Base-by-base conservation (phyloP, 306 rosid genomes). In the Fragaria vesca region DNA sequence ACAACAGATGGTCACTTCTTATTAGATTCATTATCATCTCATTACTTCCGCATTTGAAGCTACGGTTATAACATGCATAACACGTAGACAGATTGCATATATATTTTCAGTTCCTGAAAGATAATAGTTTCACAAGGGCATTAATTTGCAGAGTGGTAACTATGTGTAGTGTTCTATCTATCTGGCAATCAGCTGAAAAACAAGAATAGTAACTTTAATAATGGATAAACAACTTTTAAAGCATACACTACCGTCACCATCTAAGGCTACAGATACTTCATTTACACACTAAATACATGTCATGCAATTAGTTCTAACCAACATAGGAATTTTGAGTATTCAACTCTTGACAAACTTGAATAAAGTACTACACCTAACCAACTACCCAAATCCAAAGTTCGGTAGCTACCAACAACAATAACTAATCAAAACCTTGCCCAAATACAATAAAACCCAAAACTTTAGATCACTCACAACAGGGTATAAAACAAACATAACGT, bases 231-330 rank as follows among this genome's bases (percentile, higher is more conserved):
- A 75, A 58, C 21, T 60, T 60, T 26, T 60, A 32, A 58, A 38
- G 26, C 61, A 28, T 48, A 65, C 48, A 65, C 62, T 32, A 71
- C 30, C 36, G 47, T 71, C 75, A 50, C 62, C 74, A 71, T 71
- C 28, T 71, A 71, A 28, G 62, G 21, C 30, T 26, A 47, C 45
- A 65, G 3, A 62, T 10, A 10, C 34, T 9, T 50, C 71, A 32
- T 34, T 18, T 0, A 47, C 21, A 63, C 55, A 46, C 46, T 32
- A 34, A 54, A 46, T 6, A 55, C 57, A 80, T 18, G 10, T 45
- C 62, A 42, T 8, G n/a, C 67, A 36, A 24, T 28, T 67, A 32
- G 55, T 45, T 73, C 17, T 26, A 34, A 20, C 50, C 52, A 30
- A 71, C 63, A 45, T 2, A 17, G 12, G 26, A 58, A 18, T 48